Evolutionary conservation across 2,329 filamentous ascomycete genomes (phyloP), one percentile per base, ranked within the genome.

Genomic region (Cadophora gregata): DNA sequence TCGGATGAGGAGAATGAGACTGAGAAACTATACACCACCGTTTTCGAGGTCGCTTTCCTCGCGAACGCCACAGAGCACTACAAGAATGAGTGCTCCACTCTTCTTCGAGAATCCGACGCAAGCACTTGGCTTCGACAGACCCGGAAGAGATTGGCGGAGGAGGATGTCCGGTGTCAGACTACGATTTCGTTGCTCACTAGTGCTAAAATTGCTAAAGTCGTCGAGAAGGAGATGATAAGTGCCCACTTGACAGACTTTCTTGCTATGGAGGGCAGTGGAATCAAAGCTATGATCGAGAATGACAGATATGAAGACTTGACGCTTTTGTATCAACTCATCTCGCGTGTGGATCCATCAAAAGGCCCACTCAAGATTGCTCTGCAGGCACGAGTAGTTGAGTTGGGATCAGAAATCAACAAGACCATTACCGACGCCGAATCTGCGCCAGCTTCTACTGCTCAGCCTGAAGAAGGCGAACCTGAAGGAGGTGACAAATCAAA

Each of bases 261-360:
- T 67, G 88, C 89, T 59, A 88, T 97, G 79, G 93, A 97, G 73
- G 87, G 87, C 6, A 97, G 90, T 69, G 96, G 96, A 0, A 85
- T 97, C 50, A 88, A 86, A 70, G 89, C 89, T 76, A 98, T 99
- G 95, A 88, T 98, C 59, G 92, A 97, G 78, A 94, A 97, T 73
- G 91, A 97, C 78, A 88, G 90, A 70, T 74, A 91, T 38, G 87
- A 91, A 4, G 93, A 97, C 73, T 82, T 99, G 10, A 83, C 84
- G n/a, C 89, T 93, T 59, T 82, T 98, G 3, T 98, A 96, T 78
- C 84, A 88, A 21, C 85, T 98, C 2, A 90, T 97, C 64, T 82
- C 86, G 10, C 85, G 93, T 38, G 91, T 97, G 0, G 93, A 98
- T 73, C 78, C 82, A 0, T 89, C 90, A 66, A 96, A 95, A 76